A percentile compares a stretch with the other conserved stretches of the same genome.
Conservation (phyloP, 345 rosid species). For the Corchorus capsularis region DNA sequence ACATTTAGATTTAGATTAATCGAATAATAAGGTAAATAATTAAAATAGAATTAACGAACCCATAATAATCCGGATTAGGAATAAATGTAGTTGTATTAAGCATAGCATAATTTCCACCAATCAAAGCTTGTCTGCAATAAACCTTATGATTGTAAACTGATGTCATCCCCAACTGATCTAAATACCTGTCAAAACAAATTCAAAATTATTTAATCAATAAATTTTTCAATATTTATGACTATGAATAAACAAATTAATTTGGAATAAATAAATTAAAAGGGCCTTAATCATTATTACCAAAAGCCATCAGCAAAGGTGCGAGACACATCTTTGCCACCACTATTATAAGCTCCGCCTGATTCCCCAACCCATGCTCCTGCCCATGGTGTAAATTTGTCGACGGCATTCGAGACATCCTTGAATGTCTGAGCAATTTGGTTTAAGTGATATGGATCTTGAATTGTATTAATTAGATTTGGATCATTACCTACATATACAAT, state of each 20-base stretch:
- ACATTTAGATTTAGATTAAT: not conserved
- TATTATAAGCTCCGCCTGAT: conserved; percentile 69
- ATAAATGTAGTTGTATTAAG: conserved; percentile 52
- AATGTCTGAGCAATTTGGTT: conserved; percentile 46
- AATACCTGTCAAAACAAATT: conserved; percentile 38
- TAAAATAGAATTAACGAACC: conserved; percentile 28
- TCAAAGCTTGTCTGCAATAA: conserved; percentile 63
- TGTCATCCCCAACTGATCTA: conserved; percentile 71
- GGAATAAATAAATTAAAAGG: not conserved
- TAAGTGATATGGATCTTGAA: conserved; percentile 59
- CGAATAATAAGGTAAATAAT: too few relatives aligned
- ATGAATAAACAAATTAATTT: not conserved
- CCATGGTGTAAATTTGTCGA: conserved; percentile 47
- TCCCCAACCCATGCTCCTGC: conserved; percentile 68
- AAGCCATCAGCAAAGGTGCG: conserved; percentile 61
- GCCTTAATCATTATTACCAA: conserved; percentile 36
- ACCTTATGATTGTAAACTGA: conserved; percentile 59
- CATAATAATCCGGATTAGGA: conserved; percentile 74
- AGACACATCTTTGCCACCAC: conserved; percentile 65
- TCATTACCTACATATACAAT: conserved; percentile 41
- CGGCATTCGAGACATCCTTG: conserved; percentile 29
- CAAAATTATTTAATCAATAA: not conserved
- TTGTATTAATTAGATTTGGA: conserved; percentile 34
- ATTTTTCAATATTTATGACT: too few relatives aligned
- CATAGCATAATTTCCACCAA: conserved; percentile 71